Percentiles rank a stretch among this genome's conserved stretches.
Conservation (phyloP, 2,329 filamentous ascomycete species). For the Aspergillus ochraceus region DNA sequence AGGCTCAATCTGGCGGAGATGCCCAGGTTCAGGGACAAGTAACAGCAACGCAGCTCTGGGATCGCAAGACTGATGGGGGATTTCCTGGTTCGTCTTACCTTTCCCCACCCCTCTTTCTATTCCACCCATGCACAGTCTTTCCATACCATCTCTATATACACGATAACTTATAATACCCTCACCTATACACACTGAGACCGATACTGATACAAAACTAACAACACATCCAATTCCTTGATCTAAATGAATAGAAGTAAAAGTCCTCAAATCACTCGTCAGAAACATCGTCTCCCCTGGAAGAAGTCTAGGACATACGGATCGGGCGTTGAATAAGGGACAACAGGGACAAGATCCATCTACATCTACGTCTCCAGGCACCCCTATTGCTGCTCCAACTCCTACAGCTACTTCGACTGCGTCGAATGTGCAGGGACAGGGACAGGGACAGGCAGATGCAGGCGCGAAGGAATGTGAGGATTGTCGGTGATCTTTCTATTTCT, state of each 20-base stretch:
- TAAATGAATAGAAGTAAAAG: slow-evolving; percentile 82
- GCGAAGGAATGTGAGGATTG: slow-evolving; percentile 27
- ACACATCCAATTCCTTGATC: no score
- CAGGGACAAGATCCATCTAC: neutral
- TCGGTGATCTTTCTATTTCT: slow-evolving; percentile 11
- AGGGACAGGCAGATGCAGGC: slow-evolving; percentile 19
- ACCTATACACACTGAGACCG: no score
- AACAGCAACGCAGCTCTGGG: slow-evolving; percentile 69
- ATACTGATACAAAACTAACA: neutral
- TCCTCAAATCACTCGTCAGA: slow-evolving; percentile 79
- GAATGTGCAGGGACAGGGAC: slow-evolving; percentile 21
- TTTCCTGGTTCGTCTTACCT: slow-evolving; percentile 65
- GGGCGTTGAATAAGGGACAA: slow-evolving; percentile 35
- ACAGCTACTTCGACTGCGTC: no score
- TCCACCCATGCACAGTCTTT: no score
- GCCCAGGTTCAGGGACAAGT: neutral
- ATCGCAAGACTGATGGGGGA: slow-evolving; percentile 80
- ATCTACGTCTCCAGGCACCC: no score
- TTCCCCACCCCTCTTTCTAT: no score
- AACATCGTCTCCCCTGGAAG: slow-evolving; percentile 77
- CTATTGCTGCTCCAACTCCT: no score
- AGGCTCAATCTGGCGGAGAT: no score
- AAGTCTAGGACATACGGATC: slow-evolving; percentile 79
- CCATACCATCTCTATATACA: no score
- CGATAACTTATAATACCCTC: no score